A percentile compares a stretch with the other conserved stretches of the same genome.
phyloP scores from a whole-genome alignment of 2,329 filamentous ascomycete species.

The Tolypocladium album region DNA sequence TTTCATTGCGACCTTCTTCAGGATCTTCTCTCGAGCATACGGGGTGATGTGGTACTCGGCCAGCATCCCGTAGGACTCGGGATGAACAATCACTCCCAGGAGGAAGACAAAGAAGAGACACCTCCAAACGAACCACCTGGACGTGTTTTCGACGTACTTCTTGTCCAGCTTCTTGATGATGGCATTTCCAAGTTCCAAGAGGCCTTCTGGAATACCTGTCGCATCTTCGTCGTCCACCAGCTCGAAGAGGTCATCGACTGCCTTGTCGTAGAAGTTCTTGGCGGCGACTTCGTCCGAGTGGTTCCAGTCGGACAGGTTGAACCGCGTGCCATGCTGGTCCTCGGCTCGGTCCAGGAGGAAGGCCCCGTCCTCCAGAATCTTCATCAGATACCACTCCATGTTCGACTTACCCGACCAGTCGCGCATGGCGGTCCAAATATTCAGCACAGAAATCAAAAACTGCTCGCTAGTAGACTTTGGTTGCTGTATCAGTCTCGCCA shows the following conservation, averaged over 20 bases:
- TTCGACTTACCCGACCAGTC: constrained; percentile 85
- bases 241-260: constrained; percentile 72
- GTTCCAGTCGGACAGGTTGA: constrained; percentile 62
- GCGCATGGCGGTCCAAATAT: constrained; percentile 76
- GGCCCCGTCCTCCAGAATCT: constrained; percentile 83
- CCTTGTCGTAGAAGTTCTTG: constrained; percentile 79
- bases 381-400: constrained; percentile 91
- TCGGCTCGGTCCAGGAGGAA: constrained; percentile 82
- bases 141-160: constrained; percentile 61
- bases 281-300: constrained; percentile 72
- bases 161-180: constrained; percentile 68
- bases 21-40: constrained; percentile 73
- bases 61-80: constrained; percentile 72
- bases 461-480: constrained; percentile 68
- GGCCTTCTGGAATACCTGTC: constrained; percentile 76
- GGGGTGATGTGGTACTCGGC: constrained; percentile 88
- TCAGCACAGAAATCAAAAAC: constrained; percentile 73
- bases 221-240: constrained; percentile 76
- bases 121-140: constrained; percentile 76
- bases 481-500: constrained; percentile 71
- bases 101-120: constrained; percentile 91
- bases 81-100: constrained; percentile 72
- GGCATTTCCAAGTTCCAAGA: constrained; percentile 74
- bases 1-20: constrained; percentile 69
- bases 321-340: constrained; percentile 61